Evolutionary conservation across 805 yeast species (phyloP).

Genomic region (Wickerhamiella spandovensis): DNA sequence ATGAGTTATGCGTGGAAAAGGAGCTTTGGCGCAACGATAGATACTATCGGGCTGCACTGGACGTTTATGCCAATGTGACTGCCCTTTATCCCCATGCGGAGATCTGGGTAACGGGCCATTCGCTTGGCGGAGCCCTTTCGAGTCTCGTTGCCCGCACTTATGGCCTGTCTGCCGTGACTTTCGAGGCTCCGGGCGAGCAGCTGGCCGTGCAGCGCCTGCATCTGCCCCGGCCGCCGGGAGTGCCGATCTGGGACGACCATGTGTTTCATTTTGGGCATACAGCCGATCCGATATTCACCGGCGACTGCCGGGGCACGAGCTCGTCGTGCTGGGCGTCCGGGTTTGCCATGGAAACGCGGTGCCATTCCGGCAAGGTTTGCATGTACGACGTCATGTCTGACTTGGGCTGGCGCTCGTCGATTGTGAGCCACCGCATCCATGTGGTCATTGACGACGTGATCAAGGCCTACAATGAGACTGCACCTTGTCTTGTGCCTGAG

Average conservation of each 20-base stretch:
- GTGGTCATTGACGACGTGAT: conserved; percentile 78
- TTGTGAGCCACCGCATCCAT: conserved; percentile 80
- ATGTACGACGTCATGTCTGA: conserved; percentile 82
- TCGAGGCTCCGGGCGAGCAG: conserved; percentile 87
- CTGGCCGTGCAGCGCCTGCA: conserved; percentile 75
- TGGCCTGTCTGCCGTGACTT: conserved; percentile 81
- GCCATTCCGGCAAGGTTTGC: conserved; percentile 84
- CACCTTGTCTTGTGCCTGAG: conserved; percentile 49
- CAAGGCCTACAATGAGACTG: conserved; percentile 58
- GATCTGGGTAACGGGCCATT: conserved; percentile 91
- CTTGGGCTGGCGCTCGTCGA: conserved; percentile 78
- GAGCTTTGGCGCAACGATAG: conserved; percentile 63
- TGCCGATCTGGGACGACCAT: conserved; percentile 62
- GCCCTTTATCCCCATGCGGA: conserved; percentile 51
- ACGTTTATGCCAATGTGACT: conserved; percentile 62
- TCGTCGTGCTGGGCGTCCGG: conserved; percentile 85
- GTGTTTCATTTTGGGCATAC: conserved; percentile 95
- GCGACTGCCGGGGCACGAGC: conserved; percentile 89
- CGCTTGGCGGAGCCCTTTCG: conserved; percentile 82
- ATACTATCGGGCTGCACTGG: conserved; percentile 68
- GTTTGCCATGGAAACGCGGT: conserved; percentile 91
- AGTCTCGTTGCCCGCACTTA: conserved; percentile 73
- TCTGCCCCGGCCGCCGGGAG: conserved; percentile 85
- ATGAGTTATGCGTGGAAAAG: conserved; percentile 70
- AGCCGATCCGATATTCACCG: conserved; percentile 94